Evolutionary conservation across 2,329 filamentous ascomycete genomes (phyloP).

Genomic region (Alternaria gaisen): DNA sequence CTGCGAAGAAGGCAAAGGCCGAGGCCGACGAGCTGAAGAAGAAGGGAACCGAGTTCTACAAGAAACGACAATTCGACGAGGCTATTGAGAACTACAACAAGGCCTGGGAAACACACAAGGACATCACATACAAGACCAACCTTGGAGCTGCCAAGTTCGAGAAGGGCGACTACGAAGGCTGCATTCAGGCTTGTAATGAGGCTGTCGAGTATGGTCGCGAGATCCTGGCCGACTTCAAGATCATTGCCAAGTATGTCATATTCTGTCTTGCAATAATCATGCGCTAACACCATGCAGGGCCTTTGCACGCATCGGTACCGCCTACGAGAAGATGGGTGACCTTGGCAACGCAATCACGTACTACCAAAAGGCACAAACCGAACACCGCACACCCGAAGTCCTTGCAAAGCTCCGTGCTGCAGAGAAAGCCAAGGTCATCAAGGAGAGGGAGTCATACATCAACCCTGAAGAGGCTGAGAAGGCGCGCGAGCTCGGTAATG

Average conservation of each 20-base stretch:
- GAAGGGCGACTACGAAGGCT: slow-evolving; percentile 90
- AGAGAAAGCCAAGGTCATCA: slow-evolving; percentile 83
- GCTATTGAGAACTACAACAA: slow-evolving; percentile 94
- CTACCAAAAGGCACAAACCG: slow-evolving; percentile 93
- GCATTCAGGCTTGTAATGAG: slow-evolving; percentile 85
- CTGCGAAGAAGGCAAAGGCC: slow-evolving; percentile 89
- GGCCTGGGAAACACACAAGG: slow-evolving; percentile 93
- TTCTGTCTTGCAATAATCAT: not conserved
- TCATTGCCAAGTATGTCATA: slow-evolving; percentile 81
- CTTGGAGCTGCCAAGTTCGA: slow-evolving; percentile 93
- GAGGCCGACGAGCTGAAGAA: slow-evolving; percentile 95
- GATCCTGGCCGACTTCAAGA: slow-evolving; percentile 95
- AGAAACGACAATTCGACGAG: slow-evolving; percentile 96
- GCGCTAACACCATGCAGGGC: slow-evolving; percentile 58
- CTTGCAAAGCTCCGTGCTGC: slow-evolving; percentile 90
- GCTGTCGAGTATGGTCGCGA: slow-evolving; percentile 90
- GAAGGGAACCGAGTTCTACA: slow-evolving; percentile 92
- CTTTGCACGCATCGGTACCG: slow-evolving; percentile 93
- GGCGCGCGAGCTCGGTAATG: slow-evolving; percentile 91
- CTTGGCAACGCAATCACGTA: slow-evolving; percentile 81
- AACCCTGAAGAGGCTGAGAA: slow-evolving; percentile 93
- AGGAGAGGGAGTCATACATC: slow-evolving; percentile 81
- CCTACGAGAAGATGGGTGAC: slow-evolving; percentile 90
- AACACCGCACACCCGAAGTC: slow-evolving; percentile 95
- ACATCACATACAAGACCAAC: slow-evolving; percentile 98